Percentiles rank a stretch among this genome's conserved stretches.
These are phyloP conservation scores for Amauroascus verrucosus DNA, from an alignment of 2,329 filamentous ascomycete genomes.

Conservation along the genomic window DNA sequence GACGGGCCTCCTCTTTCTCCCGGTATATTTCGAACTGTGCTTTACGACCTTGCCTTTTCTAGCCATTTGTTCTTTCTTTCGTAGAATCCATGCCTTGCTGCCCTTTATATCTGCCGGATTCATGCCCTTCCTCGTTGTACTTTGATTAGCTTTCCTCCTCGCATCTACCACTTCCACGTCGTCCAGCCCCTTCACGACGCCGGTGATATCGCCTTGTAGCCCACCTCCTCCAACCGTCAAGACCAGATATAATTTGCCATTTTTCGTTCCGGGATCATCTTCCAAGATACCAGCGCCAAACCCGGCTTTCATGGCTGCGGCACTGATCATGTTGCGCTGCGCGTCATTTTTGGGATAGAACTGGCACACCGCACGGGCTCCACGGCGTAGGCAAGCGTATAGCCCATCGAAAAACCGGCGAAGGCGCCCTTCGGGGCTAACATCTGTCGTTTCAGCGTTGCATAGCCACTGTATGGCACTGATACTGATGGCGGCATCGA, in stretches of 20 bases:
- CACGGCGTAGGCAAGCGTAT: constrained; percentile 72
- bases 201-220: constrained; percentile 64
- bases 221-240: constrained; percentile 73
- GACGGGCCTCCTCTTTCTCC: constrained; percentile 67
- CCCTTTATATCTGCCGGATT: constrained; percentile 41
- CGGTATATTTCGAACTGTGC: constrained; percentile 83
- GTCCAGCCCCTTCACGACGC: constrained; percentile 80
- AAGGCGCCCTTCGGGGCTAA: constrained; percentile 66
- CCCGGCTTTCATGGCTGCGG: constrained; percentile 81
- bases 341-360: constrained; percentile 96
- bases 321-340: constrained; percentile 84
- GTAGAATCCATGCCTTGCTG: constrained; percentile 42
- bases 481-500: constrained; percentile 92
- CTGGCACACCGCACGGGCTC: constrained; percentile 85
- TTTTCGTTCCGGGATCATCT: constrained; percentile 94
- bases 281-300: constrained; percentile 92
- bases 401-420: constrained; percentile 84
- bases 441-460: constrained; percentile 83
- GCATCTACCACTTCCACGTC: constrained; percentile 72
- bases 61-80: constrained; percentile 83
- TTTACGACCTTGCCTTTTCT: constrained; percentile 92
- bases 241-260: constrained; percentile 90
- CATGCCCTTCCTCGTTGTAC: constrained; percentile 40
- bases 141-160: constrained; percentile 42
- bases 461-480: constrained; percentile 97